These are phyloP conservation scores for Athelia sp. DNA, from an alignment of 1,284 basidiomycete genomes.

Conservation along the genomic window DNA sequence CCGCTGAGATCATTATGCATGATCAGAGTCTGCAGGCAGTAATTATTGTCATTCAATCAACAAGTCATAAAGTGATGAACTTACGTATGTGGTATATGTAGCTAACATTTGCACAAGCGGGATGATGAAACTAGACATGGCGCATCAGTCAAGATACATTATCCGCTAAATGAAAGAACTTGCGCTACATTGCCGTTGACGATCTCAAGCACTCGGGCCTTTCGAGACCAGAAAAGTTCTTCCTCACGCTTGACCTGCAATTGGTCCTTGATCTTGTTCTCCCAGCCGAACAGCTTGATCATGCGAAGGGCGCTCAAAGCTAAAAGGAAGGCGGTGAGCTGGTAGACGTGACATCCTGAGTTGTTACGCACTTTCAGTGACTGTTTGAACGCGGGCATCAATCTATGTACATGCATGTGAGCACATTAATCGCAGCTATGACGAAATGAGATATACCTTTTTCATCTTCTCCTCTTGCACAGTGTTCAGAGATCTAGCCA, in stretches of 20 bases:
- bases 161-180: constrained; percentile 6
- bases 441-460: constrained; percentile 11
- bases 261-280: constrained; percentile 36
- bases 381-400: constrained; percentile 31
- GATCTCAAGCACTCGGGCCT: constrained; percentile 33
- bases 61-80: not conserved
- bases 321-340: constrained; percentile 1
- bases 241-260: constrained; percentile 45
- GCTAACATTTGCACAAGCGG: constrained; percentile 65
- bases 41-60: not conserved
- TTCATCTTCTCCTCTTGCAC: constrained; percentile 26
- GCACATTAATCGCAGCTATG: not conserved
- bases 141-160: not conserved
- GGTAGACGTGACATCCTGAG: too few relatives aligned
- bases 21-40: constrained; percentile 25
- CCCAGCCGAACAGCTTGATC: constrained; percentile 63
- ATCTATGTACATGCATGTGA: constrained; percentile 17
- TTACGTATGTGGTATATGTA: constrained; percentile 57
- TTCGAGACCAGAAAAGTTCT: constrained; percentile 47
- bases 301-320: constrained; percentile 30
- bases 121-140: constrained; percentile 1
- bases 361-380: constrained; percentile 26
- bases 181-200: constrained; percentile 33
- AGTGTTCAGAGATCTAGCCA: constrained; percentile 30
- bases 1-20: constrained; percentile 23